phyloP scores from a whole-genome alignment of 495 filamentous ascomycete species.

The Talaromyces wortmannii region DNA sequence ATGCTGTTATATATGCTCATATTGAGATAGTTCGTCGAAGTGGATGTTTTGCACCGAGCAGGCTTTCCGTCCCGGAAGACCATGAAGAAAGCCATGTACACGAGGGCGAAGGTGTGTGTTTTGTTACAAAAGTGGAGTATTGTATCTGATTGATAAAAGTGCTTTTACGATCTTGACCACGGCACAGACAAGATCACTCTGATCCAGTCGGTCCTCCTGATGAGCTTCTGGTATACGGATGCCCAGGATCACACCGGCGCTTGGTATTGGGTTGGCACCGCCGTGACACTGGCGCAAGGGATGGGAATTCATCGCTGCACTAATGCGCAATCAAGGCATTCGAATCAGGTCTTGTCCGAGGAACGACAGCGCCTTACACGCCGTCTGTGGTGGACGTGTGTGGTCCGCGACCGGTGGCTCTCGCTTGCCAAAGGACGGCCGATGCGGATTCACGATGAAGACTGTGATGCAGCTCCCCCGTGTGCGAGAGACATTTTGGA shows the following conservation, averaged over 20 bases:
- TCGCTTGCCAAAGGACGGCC: not conserved
- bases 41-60: not conserved
- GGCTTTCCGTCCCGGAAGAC: not conserved
- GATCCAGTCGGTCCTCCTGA: not conserved
- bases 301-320: not conserved
- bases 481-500: not conserved
- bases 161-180: not conserved
- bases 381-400: not conserved
- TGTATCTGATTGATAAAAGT: not conserved
- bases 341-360: not conserved
- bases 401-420: not conserved
- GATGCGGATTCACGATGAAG: not conserved
- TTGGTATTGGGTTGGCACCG: slow-evolving; percentile 1
- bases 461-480: not conserved
- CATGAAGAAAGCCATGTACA: not conserved
- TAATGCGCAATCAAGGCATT: not conserved
- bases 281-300: not conserved
- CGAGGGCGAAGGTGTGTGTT: not conserved
- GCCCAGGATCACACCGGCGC: not conserved
- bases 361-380: not conserved
- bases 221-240: slow-evolving; percentile 1
- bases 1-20: too few species aligned
- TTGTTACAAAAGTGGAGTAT: too few species aligned
- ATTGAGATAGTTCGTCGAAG: not conserved
- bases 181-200: not conserved